phyloP scores from a whole-genome alignment of 1,139 yeast genomes.

The Debaryomyces nepalensis region DNA sequence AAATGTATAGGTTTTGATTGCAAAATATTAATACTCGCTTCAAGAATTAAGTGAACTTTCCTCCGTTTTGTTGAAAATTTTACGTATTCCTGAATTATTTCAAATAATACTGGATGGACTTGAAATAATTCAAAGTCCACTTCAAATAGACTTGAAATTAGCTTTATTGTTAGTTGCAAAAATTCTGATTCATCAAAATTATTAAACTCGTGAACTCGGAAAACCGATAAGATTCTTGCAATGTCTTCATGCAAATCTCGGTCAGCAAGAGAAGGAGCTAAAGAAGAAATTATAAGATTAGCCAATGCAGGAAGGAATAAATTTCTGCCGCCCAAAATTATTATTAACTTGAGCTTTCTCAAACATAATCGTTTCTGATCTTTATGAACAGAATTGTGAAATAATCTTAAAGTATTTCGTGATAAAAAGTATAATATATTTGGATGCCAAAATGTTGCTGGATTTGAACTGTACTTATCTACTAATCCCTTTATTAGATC shows the following conservation, averaged over 20 bases:
- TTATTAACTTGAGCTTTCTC: constrained; percentile 45
- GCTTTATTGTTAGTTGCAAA: constrained; percentile 19
- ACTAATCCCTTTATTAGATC: constrained; percentile 26
- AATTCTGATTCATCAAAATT: constrained; percentile 14
- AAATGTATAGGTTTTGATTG: constrained; percentile 13
- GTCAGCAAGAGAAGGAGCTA: constrained; percentile 27
- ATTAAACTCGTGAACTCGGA: constrained; percentile 16
- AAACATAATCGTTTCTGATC: constrained; percentile 31
- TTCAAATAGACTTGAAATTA: constrained; percentile 19
- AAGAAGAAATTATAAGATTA: constrained; percentile 25
- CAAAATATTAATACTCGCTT: constrained; percentile 19
- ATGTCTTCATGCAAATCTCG: constrained; percentile 28
- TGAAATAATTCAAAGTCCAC: constrained; percentile 3
- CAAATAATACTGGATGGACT: constrained; percentile 5
- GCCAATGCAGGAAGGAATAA: constrained; percentile 17
- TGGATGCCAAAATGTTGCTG: constrained; percentile 41
- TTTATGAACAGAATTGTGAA: constrained; percentile 26
- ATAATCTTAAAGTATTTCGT: constrained; percentile 33
- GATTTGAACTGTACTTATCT: constrained; percentile 21
- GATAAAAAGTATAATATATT: constrained; percentile 41
- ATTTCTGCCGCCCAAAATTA: constrained; percentile 23
- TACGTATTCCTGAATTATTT: constrained; percentile 17
- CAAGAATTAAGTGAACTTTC: constrained; percentile 19
- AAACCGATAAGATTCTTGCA: constrained; percentile 20
- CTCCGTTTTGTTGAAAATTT: constrained; percentile 9